Evolutionary conservation across 352 stramenopile species (phyloP).

Genomic region (Phytophthora uliginosa): DNA sequence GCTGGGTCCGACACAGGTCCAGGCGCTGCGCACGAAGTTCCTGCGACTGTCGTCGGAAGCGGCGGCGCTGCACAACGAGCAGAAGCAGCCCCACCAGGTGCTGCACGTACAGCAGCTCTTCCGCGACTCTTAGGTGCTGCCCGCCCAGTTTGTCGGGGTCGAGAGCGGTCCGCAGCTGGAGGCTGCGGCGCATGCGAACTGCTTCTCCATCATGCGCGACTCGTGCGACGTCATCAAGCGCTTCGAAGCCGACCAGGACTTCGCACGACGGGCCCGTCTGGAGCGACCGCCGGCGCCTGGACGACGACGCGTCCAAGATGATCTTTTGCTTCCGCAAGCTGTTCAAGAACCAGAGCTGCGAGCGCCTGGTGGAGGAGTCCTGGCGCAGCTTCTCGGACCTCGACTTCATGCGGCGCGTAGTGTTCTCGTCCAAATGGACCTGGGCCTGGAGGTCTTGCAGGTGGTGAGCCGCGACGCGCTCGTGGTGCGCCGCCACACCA

Average conservation of each 20-base stretch:
- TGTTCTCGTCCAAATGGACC: constrained; percentile 58
- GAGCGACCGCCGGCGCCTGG: constrained; percentile 63
- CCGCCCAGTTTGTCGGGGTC: constrained; percentile 31
- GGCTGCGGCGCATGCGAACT: constrained; percentile 43
- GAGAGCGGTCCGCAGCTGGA: constrained; percentile 33
- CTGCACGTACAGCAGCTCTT: constrained; percentile 70
- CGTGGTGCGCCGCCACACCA: constrained; percentile 67
- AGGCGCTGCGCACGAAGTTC: constrained; percentile 42
- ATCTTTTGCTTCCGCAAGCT: constrained; percentile 73
- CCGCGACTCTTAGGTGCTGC: constrained; percentile 50
- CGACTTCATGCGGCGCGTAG: constrained; percentile 53
- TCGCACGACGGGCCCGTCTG: constrained; percentile 55
- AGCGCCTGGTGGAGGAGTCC: constrained; percentile 54
- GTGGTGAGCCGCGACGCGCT: constrained; percentile 58
- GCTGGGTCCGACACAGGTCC: constrained; percentile 37
- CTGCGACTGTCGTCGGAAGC: constrained; percentile 54
- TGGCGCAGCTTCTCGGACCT: constrained; percentile 49
- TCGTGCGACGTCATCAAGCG: constrained; percentile 61
- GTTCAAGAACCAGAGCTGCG: constrained; percentile 43
- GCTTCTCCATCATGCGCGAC: constrained; percentile 64
- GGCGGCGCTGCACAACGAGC: constrained; percentile 54
- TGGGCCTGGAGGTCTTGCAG: constrained; percentile 61
- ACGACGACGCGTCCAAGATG: constrained; percentile 54
- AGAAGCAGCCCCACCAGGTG: constrained; percentile 57
- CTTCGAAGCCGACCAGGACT: constrained; percentile 58